Evolutionary conservation across 2,329 filamentous ascomycete species (phyloP).

Genomic region (Aspergillus japonicus): DNA sequence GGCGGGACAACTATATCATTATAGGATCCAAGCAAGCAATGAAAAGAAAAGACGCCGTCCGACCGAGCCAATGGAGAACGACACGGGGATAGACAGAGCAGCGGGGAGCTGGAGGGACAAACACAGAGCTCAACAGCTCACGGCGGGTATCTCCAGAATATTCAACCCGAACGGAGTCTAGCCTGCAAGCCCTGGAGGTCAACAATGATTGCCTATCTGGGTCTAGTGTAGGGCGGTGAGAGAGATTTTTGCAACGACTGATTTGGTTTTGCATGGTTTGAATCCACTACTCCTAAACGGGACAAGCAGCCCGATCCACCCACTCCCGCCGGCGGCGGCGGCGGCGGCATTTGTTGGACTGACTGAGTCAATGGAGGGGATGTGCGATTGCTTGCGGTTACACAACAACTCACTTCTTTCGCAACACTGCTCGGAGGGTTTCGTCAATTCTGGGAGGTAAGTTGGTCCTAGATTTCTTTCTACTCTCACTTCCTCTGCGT

Average conservation of each 20-base stretch:
- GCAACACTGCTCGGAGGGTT: not conserved
- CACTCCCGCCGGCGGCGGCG: not conserved
- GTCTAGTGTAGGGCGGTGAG: constrained; percentile 38
- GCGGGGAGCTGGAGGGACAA: constrained; percentile 4
- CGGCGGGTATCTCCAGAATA: constrained; percentile 28
- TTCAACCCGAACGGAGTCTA: constrained; percentile 25
- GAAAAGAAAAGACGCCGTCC: constrained; percentile 6
- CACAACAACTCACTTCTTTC: not conserved
- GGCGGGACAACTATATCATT: constrained; percentile 44
- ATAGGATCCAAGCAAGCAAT: constrained; percentile 24
- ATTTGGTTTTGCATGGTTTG: not conserved
- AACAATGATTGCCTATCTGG: constrained; percentile 40
- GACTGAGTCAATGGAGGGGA: not conserved
- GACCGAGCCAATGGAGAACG: constrained; percentile 1
- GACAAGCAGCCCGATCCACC: not conserved
- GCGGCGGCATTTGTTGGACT: not conserved
- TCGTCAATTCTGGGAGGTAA: not conserved
- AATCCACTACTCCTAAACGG: not conserved
- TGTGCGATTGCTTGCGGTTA: not conserved
- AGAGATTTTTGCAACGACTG: constrained; percentile 22
- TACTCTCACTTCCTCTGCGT: not conserved
- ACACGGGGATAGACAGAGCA: constrained; percentile 1
- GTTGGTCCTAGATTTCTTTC: not conserved
- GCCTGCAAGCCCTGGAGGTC: constrained; percentile 31
- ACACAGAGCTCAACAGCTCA: constrained; percentile 22